Base-by-base conservation (phyloP, 257 asterid species). In the Forsythia viridissima region DNA sequence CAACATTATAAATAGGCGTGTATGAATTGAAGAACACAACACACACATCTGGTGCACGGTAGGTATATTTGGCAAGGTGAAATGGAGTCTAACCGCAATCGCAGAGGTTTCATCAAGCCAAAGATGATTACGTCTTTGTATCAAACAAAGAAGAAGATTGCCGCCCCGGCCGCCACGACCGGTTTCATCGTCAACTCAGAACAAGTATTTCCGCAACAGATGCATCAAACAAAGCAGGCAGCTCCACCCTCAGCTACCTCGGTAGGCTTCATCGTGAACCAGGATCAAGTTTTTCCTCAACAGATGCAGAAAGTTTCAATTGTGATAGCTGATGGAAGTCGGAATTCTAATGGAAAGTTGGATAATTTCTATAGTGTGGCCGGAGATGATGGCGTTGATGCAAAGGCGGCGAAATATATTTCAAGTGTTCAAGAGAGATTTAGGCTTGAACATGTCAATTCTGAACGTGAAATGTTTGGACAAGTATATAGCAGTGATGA, bases 361-460 rank as follows among this genome's bases (percentile, higher is more conserved):
- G 91, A 85, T 80, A 84, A 73, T 42, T 77, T 77, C 71, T 80
- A 78, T 77, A 80, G 78, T 1, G 80, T 69, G 1, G 72, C 80
- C n/a, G 91, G 36, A 44, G 91, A 92, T 34, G 94, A 92, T 55
- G 77, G 76, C 0, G 96, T 91, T 4, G 97, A 92, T 63, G 71
- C 70, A 4, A 84, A 84, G 76, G 97, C 97, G 12, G 81, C 85
- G 0, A 79, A 75, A 67, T 92, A 92, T 38, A 91, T 92, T 16
- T 84, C 92, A 0, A 76, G 77, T 40, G 92, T 91, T 7, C 89
- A 82, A 42, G 90, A 90, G 82, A 88, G 94, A 77, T 87, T 91
- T 65, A 84, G 82, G 81, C 84, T 88, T 42, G 94, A 87, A 11
- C 80, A 84, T 18, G 42, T 70, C 59, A 78, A 83, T 38, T 82